Base-by-base conservation (phyloP, 352 stramenopile species). In the Pythium folliculosum region DNA sequence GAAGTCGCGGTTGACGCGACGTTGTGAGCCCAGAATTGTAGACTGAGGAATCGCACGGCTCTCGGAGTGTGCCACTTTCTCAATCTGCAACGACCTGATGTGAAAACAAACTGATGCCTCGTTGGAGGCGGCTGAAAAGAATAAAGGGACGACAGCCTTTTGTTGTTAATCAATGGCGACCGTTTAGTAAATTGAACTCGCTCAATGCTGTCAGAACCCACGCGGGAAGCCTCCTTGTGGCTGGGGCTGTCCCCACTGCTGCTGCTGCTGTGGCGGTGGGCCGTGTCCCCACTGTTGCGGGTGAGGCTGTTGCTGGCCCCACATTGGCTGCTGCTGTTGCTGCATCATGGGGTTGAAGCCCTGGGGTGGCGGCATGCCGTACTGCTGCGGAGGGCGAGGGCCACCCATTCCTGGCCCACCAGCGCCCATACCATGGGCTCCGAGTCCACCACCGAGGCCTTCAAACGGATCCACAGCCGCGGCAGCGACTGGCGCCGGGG, bases 1-100 rank as follows among this genome's bases (percentile, higher is more conserved):
- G 84, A 92, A 64, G 70, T 92, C 21, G 80, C 86, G 60, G 78
- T 92, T n/a, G 52, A 67, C 3, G 74, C 81, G 19, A 84, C 72
- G 48, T 47, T 85, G 64, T 89, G 60, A 70, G 38, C 22, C n/a
- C n/a, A n/a, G n/a, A n/a, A n/a, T n/a, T n/a, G n/a, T n/a, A n/a
- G n/a, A n/a, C n/a, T n/a, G n/a, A n/a, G n/a, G n/a, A n/a, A n/a
- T n/a, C n/a, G n/a, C n/a, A n/a, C n/a, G n/a, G n/a, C n/a, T n/a
- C n/a, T n/a, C n/a, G n/a, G n/a, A n/a, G n/a, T n/a, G n/a, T n/a
- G n/a, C n/a, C n/a, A n/a, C n/a, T n/a, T n/a, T n/a, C n/a, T n/a
- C n/a, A n/a, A n/a, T n/a, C n/a, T n/a, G n/a, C n/a, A n/a, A n/a
- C n/a, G n/a, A n/a, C n/a, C n/a, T n/a, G n/a, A n/a, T n/a, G n/a